Percentiles rank a stretch among this genome's conserved stretches.
Conservation (phyloP, 148 eudicot genomes). For the Hydrangea macrophylla region DNA sequence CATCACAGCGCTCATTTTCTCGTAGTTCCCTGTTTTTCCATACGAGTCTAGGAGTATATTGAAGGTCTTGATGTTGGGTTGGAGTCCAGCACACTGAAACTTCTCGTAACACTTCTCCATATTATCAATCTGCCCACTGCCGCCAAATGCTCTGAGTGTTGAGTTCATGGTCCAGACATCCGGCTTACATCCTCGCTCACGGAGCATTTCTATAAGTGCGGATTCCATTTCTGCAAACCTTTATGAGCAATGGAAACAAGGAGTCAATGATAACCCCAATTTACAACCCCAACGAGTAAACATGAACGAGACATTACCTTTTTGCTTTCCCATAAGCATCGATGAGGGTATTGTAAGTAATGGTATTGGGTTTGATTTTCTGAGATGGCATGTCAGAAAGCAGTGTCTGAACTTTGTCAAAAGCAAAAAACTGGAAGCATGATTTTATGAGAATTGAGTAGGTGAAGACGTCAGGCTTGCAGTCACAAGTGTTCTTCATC, state of each 20-base stretch:
- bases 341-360: constrained; percentile 81
- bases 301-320: constrained; percentile 40
- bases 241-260: constrained; percentile 25
- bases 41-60: constrained; percentile 81
- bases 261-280: not conserved
- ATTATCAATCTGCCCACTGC: constrained; percentile 82
- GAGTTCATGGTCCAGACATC: constrained; percentile 98
- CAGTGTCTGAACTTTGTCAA: constrained; percentile 55
- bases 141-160: constrained; percentile 81
- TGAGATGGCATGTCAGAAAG: constrained; percentile 75
- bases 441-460: constrained; percentile 85
- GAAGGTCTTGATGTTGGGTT: constrained; percentile 80
- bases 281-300: not conserved
- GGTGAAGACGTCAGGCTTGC: constrained; percentile 79
- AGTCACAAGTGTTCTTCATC: constrained; percentile 62
- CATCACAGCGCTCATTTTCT: constrained; percentile 90
- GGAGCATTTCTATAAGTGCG: constrained; percentile 73
- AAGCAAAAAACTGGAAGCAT: constrained; percentile 61
- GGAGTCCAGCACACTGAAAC: constrained; percentile 75
- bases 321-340: constrained; percentile 87
- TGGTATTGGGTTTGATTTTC: constrained; percentile 75
- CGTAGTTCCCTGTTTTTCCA: constrained; percentile 62
- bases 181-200: constrained; percentile 52
- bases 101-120: constrained; percentile 95
- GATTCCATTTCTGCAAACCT: constrained; percentile 92